Evolutionary conservation across 768 basidiomycete genomes (phyloP).

Genomic region (Pisolithus orientalis): DNA sequence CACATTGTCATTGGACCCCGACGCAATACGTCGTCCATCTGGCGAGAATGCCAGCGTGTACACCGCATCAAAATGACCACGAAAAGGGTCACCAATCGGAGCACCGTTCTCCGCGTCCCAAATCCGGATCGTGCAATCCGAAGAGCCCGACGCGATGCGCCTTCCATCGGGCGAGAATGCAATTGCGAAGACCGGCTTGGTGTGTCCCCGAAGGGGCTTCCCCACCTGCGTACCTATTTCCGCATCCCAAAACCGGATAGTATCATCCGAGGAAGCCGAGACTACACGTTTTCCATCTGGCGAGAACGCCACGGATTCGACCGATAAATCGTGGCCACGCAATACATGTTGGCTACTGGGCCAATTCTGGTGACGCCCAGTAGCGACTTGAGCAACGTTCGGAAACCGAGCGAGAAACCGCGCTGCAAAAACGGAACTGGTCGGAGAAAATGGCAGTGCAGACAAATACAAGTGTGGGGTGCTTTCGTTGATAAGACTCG

Average conservation of each 20-base stretch:
- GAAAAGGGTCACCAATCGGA: too few species aligned
- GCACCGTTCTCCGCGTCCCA: neutral
- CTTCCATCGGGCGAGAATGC: neutral
- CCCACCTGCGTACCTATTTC: neutral
- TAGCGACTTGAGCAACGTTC: neutral
- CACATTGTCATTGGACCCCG: too few species aligned
- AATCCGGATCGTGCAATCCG: neutral
- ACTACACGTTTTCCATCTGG: neutral
- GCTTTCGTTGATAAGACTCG: neutral
- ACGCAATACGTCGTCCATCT: too few species aligned
- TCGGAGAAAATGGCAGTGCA: neutral
- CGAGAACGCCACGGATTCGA: neutral
- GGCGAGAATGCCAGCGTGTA: too few species aligned
- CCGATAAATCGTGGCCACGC: neutral
- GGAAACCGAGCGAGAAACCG: neutral
- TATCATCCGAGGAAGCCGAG: neutral
- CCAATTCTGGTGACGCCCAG: neutral
- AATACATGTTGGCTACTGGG: neutral
- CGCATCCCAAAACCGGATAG: too few species aligned
- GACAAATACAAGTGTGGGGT: slow-evolving; percentile 1
- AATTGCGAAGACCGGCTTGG: neutral
- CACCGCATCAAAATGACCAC: too few species aligned
- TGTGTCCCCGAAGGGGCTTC: neutral
- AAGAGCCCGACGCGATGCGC: neutral
- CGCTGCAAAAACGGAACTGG: neutral